These are phyloP conservation scores for Boletus sensibilis DNA, from an alignment of 768 basidiomycete species.

Conservation along the genomic window DNA sequence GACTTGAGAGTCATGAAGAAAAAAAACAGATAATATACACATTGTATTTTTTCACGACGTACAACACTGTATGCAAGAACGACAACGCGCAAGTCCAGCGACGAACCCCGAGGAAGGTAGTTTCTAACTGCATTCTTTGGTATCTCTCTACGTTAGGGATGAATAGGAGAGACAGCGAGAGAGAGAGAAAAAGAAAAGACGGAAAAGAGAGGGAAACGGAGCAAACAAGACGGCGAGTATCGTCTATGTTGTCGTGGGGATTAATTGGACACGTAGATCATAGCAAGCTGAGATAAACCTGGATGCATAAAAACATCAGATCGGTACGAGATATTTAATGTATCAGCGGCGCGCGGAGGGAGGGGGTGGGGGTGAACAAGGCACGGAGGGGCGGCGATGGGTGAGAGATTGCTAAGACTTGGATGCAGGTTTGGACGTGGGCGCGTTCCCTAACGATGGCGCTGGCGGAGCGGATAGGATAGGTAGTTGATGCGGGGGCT, in stretches of 20 bases:
- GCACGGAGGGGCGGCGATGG: background rate
- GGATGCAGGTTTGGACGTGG: constrained; percentile 14
- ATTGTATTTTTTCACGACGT: background rate
- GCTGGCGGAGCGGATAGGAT: constrained; percentile 35
- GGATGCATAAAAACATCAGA: constrained; percentile 1
- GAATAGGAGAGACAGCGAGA: background rate
- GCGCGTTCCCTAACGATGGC: constrained; percentile 4
- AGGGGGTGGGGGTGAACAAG: background rate
- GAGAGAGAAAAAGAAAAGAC: background rate
- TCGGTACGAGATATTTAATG: background rate
- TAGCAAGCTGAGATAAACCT: constrained; percentile 5
- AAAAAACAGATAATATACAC: background rate
- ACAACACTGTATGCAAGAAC: background rate
- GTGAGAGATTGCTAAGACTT: constrained; percentile 6
- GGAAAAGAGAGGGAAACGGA: background rate
- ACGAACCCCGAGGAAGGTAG: background rate
- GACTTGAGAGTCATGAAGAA: background rate
- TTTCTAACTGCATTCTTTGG: constrained; percentile 22
- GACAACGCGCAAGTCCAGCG: background rate
- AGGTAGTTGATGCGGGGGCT: constrained; percentile 27
- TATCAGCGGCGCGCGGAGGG: background rate
- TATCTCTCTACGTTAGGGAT: constrained; percentile 23
- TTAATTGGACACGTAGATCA: constrained; percentile 1
- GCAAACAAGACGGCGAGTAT: background rate
- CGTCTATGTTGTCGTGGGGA: constrained; percentile 6